Evolutionary conservation across 1,139 yeast species (phyloP).

Genomic region (Magnusiomyces sp.): DNA sequence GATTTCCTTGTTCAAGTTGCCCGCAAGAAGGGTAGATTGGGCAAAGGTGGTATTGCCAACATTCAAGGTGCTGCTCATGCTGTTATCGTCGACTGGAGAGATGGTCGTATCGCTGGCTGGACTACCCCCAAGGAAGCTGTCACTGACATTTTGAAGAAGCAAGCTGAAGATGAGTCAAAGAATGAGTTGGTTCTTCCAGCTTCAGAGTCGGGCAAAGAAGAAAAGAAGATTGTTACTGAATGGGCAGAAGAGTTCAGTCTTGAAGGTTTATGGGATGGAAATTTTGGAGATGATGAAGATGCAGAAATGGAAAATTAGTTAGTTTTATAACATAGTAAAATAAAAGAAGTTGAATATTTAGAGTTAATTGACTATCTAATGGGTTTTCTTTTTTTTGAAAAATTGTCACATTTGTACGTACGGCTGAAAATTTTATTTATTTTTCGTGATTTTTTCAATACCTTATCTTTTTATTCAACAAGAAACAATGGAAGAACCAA

Average conservation of each 20-base stretch:
- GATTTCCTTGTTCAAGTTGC: conserved; percentile 90
- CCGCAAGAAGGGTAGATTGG: conserved; percentile 83
- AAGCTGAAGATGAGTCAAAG: conserved; percentile 16
- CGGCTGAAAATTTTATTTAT: no score
- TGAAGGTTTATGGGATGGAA: conserved; percentile 50
- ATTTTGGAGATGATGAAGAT: conserved; percentile 16
- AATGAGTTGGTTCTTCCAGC: not conserved
- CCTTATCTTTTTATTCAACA: no score
- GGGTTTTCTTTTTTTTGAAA: no score
- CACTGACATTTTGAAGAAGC: conserved; percentile 17
- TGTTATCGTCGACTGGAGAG: conserved; percentile 93
- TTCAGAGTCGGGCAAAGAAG: conserved; percentile 29
- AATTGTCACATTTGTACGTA: no score
- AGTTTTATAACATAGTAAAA: not conserved
- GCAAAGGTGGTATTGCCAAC: conserved; percentile 90
- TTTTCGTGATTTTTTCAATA: no score
- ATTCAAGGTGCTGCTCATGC: conserved; percentile 75
- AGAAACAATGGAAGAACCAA: no score
- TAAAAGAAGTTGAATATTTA: not conserved
- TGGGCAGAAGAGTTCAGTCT: conserved; percentile 95
- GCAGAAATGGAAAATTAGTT: conserved; percentile 10
- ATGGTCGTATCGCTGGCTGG: conserved; percentile 92
- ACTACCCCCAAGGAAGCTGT: conserved; percentile 53
- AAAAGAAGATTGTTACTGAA: conserved; percentile 71
- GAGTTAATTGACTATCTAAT: no score